Evolutionary conservation across 2,329 filamentous ascomycete genomes (phyloP), one percentile per base, ranked within the genome.

Genomic region (Arthrobotrys sinensis): DNA sequence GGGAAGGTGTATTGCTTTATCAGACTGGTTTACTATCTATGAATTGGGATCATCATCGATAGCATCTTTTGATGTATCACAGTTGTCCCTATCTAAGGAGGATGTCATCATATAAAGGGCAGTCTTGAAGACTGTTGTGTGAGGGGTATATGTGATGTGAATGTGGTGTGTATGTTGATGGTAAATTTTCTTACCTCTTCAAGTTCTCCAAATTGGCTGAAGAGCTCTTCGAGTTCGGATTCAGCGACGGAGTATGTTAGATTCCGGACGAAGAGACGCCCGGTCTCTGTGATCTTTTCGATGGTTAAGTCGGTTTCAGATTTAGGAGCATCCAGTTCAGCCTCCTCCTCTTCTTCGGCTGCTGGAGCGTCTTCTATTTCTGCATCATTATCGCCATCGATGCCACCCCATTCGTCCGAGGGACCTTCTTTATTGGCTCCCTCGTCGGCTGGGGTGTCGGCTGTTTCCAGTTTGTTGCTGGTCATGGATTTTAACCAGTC

Each of bases 21-120:
- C 92, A 96, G 93, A 90, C 89, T 87, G 88, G 86, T 98, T 95
- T 99, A 99, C 96, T 97, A 99, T 82, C 80, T 80, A 50, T 78
- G 65, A 72, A 71, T 81, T 57, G 67, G 80, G 68, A 76, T 80
- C 78, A 81, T 96, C 94, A 98, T 87, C 88, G 93, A 92, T 93
- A 86, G 83, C 85, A 88, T 92, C 92, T 70, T 77, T 73, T 68
- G 63, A 68, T 68, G 63, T 62, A 69, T 73, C 69, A 63, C 76
- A 94, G 95, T 90, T 98, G 96, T 98, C 96, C 96, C 96, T 98
- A 98, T 98, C 96, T 90, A 79, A 65, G 92, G 92, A 50, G 89
- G 36, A 90, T 87, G 93, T 98, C 95, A 98, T 98, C 96, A 95
- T 89, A 85, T 86, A 87, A 68, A 64, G 88, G 70, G 62, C 4